A percentile compares a stretch with the other conserved stretches of the same genome.
These are phyloP conservation scores for Flaveria trinervia DNA, from an alignment of 129 eudicot genomes.

Conservation along the genomic window DNA sequence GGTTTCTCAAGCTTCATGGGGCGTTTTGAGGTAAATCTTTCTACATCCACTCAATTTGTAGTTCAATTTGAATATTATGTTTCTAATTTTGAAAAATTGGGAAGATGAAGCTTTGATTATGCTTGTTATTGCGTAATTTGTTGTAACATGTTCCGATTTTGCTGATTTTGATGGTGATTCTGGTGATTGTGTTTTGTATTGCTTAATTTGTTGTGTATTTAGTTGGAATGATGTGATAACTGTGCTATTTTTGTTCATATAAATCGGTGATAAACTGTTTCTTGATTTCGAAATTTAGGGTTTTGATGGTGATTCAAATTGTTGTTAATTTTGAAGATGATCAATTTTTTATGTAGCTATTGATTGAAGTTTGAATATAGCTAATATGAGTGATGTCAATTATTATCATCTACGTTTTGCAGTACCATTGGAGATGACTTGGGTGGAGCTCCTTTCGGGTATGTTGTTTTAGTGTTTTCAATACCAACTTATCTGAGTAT, in stretches of 20 bases:
- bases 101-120: not conserved
- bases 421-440: slow-evolving; percentile 79
- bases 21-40: slow-evolving; percentile 60
- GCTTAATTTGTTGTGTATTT: not conserved
- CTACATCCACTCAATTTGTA: not conserved
- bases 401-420: slow-evolving; percentile 41
- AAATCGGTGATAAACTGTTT: no score
- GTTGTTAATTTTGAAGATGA: not conserved
- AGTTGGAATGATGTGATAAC: not conserved
- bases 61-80: slow-evolving; percentile 7
- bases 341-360: not conserved
- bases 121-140: not conserved
- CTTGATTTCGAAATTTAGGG: not conserved
- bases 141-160: not conserved
- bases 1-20: slow-evolving; percentile 87
- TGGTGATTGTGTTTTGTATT: not conserved
- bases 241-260: no score
- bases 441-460: slow-evolving; percentile 99
- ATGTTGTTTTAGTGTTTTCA: slow-evolving; percentile 18
- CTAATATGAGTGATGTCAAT: slow-evolving; percentile 16
- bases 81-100: slow-evolving; percentile 2
- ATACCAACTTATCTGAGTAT: not conserved
- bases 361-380: slow-evolving; percentile 7
- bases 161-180: not conserved
- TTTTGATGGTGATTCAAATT: not conserved